Conservation (phyloP, 2,329 filamentous ascomycete species). For the Ceratocystis ficicola region DNA sequence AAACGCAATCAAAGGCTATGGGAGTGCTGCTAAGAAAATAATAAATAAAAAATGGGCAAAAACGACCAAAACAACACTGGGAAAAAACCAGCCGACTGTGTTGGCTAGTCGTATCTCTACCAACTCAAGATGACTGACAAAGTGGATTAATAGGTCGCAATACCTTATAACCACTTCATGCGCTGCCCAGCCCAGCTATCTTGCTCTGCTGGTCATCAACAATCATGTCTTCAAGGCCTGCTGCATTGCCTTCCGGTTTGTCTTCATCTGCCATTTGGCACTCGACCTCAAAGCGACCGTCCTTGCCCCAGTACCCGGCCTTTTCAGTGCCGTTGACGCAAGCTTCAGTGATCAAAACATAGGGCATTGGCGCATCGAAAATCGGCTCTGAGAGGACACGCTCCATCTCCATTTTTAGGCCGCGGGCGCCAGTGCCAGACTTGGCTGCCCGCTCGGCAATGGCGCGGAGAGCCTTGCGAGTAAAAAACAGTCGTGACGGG, state of each 20-base stretch:
- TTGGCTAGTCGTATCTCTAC: neutral
- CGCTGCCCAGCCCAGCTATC: slow-evolving; percentile 39
- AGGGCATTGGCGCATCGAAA: slow-evolving; percentile 67
- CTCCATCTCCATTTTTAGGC: slow-evolving; percentile 70
- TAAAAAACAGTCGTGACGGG: slow-evolving; percentile 73
- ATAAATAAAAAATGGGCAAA: neutral
- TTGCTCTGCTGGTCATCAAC: slow-evolving; percentile 30
- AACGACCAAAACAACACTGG: neutral
- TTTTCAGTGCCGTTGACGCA: slow-evolving; percentile 53
- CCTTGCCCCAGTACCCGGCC: slow-evolving; percentile 53
- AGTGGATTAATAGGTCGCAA: neutral
- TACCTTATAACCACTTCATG: slow-evolving; percentile 27
- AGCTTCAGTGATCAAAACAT: slow-evolving; percentile 59
- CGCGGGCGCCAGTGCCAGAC: slow-evolving; percentile 62
- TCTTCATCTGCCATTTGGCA: slow-evolving; percentile 55
- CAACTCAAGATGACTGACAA: neutral
- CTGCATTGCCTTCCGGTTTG: slow-evolving; percentile 22
- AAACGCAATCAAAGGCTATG: neutral
- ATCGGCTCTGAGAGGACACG: slow-evolving; percentile 65
- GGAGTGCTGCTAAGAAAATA: neutral
- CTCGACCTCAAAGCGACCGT: slow-evolving; percentile 57
- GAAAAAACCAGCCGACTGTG: neutral
- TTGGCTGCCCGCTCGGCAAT: slow-evolving; percentile 57
- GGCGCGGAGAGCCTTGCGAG: slow-evolving; percentile 64
- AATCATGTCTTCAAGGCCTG: slow-evolving; percentile 14